These are phyloP conservation scores for Pseudopyrenochaeta lycopersici DNA, from an alignment of 2,329 filamentous ascomycete species.

Conservation along the genomic window DNA sequence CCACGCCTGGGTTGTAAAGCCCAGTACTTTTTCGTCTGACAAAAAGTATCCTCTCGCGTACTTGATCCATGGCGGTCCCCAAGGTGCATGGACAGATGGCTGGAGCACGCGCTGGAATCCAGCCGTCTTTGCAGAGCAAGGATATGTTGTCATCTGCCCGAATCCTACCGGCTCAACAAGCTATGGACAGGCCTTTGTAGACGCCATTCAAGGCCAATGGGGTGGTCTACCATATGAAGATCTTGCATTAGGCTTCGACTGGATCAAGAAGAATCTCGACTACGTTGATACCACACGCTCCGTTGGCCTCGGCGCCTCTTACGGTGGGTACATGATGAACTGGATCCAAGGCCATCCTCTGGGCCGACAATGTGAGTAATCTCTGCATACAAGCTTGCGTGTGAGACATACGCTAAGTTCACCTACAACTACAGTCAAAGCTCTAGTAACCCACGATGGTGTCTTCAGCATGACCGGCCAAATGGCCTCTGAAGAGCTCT, in stretches of 20 bases:
- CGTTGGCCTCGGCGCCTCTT: conserved; percentile 74
- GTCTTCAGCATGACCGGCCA: conserved; percentile 72
- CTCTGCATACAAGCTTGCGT: no score
- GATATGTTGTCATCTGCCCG: conserved; percentile 81
- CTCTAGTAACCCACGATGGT: conserved; percentile 87
- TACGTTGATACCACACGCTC: conserved; percentile 75
- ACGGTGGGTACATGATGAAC: conserved; percentile 63
- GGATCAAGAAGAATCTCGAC: conserved; percentile 70
- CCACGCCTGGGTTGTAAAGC: conserved; percentile 75
- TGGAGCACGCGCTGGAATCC: conserved; percentile 90
- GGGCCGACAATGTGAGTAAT: conserved; percentile 68
- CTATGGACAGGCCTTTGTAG: conserved; percentile 79
- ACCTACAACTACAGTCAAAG: conserved; percentile 64
- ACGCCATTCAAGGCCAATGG: conserved; percentile 83
- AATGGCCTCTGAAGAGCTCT: conserved; percentile 61
- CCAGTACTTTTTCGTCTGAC: conserved; percentile 68
- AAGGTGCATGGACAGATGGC: conserved; percentile 76
- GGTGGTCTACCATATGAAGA: conserved; percentile 86
- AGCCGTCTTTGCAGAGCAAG: conserved; percentile 85
- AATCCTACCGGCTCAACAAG: conserved; percentile 87
- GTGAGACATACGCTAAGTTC: no score
- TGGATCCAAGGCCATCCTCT: conserved; percentile 91
- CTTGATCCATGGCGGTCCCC: conserved; percentile 84
- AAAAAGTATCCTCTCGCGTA: conserved; percentile 83
- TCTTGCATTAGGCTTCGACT: conserved; percentile 79